Evolutionary conservation across 495 filamentous ascomycete genomes (phyloP).

Genomic region (Usnea hakonensis): DNA sequence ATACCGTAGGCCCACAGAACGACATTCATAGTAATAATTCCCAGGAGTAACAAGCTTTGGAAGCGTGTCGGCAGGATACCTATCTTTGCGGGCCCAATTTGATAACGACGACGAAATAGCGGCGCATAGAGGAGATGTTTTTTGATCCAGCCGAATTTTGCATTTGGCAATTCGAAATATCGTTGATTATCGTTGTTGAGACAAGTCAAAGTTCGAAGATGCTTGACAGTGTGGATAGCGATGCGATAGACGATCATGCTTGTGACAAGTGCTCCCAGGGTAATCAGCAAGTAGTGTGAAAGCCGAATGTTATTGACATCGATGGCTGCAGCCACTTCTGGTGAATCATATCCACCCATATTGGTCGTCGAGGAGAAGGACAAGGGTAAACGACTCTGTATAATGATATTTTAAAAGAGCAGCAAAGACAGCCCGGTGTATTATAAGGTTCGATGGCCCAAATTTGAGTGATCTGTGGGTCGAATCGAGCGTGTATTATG

Average conservation of each 20-base stretch:
- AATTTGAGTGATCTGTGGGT: too few relatives aligned
- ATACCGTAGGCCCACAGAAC: constrained; percentile 62
- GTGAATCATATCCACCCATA: neutral
- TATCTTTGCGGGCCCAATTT: constrained; percentile 70
- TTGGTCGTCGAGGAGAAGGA: neutral
- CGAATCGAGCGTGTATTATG: neutral
- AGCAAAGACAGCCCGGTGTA: neutral
- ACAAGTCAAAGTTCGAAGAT: constrained; percentile 66
- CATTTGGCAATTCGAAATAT: constrained; percentile 47
- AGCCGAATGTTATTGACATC: constrained; percentile 31
- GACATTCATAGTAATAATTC: constrained; percentile 70
- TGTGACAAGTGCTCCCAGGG: constrained; percentile 45
- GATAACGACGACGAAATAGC: constrained; percentile 72
- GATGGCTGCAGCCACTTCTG: constrained; percentile 5
- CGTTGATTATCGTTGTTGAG: constrained; percentile 63
- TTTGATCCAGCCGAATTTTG: constrained; percentile 59
- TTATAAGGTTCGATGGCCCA: neutral
- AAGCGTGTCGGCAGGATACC: constrained; percentile 81
- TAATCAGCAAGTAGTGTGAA: constrained; percentile 30
- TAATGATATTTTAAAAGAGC: neutral
- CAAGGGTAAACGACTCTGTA: neutral
- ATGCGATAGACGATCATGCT: constrained; percentile 47
- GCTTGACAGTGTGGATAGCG: constrained; percentile 43
- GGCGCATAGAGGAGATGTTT: constrained; percentile 78
- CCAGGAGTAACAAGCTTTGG: constrained; percentile 62